phyloP scores from a whole-genome alignment of 371 early-diverging fungal species.

The Globomyces sp. region DNA sequence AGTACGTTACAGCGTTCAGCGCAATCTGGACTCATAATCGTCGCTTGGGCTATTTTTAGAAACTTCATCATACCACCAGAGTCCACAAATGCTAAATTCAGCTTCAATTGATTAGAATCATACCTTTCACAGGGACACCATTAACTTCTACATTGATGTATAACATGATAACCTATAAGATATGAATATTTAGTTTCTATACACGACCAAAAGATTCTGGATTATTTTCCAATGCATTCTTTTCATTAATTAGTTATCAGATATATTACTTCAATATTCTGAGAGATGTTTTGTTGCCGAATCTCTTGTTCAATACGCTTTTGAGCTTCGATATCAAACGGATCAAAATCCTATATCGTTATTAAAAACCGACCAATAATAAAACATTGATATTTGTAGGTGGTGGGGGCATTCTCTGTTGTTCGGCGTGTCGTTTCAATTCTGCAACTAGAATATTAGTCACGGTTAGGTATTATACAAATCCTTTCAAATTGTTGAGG shows the following conservation, averaged over 20 bases:
- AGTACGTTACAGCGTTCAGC: constrained; percentile 81
- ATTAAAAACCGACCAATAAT: too few relatives aligned
- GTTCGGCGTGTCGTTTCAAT: constrained; percentile 54
- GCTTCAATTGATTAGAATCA: too few relatives aligned
- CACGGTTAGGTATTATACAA: constrained; percentile 16
- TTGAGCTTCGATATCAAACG: constrained; percentile 89
- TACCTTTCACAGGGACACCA: constrained; percentile 68
- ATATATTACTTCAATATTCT: constrained; percentile 66
- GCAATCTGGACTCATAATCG: constrained; percentile 80
- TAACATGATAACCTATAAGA: constrained; percentile 66
- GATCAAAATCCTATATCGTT: constrained; percentile 57
- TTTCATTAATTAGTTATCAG: neutral
- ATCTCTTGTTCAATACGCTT: constrained; percentile 88
- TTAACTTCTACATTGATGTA: constrained; percentile 90
- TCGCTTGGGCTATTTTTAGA: constrained; percentile 72
- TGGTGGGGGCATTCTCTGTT: constrained; percentile 39
- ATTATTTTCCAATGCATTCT: constrained; percentile 88
- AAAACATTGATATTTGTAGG: constrained; percentile 19
- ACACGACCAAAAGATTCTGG: constrained; percentile 88
- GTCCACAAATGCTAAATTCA: constrained; percentile 79
- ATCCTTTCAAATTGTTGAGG: constrained; percentile 70
- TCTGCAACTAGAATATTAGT: constrained; percentile 31
- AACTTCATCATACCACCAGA: constrained; percentile 57
- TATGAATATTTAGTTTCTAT: too few relatives aligned
- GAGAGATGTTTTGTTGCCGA: constrained; percentile 77